Evolutionary conservation across 148 eudicot species (phyloP).

Genomic region (Camellia granthamiana): DNA sequence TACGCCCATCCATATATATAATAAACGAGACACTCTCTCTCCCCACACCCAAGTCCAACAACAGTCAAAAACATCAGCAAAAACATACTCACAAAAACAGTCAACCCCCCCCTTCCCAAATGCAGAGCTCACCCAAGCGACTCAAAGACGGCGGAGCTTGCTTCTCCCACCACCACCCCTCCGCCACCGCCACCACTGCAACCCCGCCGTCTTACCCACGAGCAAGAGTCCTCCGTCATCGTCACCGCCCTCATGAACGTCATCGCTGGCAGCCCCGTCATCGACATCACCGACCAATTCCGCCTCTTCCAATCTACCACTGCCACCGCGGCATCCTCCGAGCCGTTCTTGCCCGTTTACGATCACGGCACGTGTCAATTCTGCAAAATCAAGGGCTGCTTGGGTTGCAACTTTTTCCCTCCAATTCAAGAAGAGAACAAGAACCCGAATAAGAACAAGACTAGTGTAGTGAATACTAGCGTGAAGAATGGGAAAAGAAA

Average conservation of each 20-base stretch:
- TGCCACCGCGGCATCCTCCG: no score
- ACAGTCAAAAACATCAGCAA: background rate
- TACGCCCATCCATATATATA: no score
- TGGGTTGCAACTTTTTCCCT: conserved; percentile 39
- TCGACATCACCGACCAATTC: background rate
- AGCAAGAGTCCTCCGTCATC: conserved; percentile 36
- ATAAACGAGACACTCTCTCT: background rate
- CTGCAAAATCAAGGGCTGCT: conserved; percentile 38
- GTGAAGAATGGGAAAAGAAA: conserved; percentile 10
- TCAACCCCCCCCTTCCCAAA: background rate
- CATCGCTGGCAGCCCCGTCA: conserved; percentile 22
- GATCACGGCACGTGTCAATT: conserved; percentile 33
- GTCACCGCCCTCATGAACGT: conserved; percentile 38
- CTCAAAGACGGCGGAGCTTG: conserved; percentile 13
- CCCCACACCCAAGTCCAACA: background rate
- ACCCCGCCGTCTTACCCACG: conserved; percentile 24
- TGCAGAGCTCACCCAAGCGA: conserved; percentile 19
- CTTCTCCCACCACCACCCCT: background rate
- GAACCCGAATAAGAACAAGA: no score
- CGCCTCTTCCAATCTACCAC: background rate
- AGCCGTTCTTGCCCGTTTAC: background rate
- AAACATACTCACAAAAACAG: background rate
- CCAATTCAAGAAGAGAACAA: conserved; percentile 13
- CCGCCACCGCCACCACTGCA: conserved; percentile 6
- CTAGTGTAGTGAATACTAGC: background rate